Conservation (phyloP, 2,329 filamentous ascomycete genomes). For the Xylariales sp. region DNA sequence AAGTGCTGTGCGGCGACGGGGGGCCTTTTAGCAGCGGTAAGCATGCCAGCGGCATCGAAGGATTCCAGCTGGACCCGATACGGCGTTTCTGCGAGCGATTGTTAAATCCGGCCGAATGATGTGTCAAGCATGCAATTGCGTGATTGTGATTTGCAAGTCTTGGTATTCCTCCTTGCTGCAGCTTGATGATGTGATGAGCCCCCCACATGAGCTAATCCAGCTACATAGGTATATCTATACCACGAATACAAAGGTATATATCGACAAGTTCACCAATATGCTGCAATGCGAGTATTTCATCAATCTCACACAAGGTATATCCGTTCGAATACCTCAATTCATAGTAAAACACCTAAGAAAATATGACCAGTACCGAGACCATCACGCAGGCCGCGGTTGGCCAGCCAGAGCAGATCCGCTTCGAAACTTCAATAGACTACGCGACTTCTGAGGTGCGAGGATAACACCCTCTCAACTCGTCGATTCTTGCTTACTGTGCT, state of each 20-base stretch:
- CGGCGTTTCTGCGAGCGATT: too few relatives aligned
- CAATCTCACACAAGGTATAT: background rate
- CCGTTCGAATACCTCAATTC: too few relatives aligned
- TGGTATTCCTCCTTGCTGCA: background rate
- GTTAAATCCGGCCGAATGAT: too few relatives aligned
- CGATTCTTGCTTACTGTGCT: background rate
- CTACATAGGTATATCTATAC: too few relatives aligned
- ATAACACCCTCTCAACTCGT: background rate
- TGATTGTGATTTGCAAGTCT: background rate
- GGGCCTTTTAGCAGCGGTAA: background rate
- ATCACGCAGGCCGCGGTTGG: background rate
- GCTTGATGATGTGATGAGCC: background rate
- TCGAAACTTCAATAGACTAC: slow-evolving; percentile 9
- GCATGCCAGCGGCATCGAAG: background rate
- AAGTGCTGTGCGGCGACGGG: background rate
- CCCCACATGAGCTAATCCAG: background rate
- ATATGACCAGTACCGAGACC: background rate
- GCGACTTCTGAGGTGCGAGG: slow-evolving; percentile 5
- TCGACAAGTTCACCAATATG: background rate
- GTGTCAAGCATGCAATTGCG: slow-evolving; percentile 1
- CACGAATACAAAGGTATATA: background rate
- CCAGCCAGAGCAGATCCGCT: slow-evolving; percentile 1
- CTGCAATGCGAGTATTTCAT: background rate
- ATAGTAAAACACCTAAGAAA: too few relatives aligned
- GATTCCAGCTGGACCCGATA: background rate